Evolutionary conservation across 2,329 filamentous ascomycete genomes (phyloP).

Genomic region (Metarhizium sp.): DNA sequence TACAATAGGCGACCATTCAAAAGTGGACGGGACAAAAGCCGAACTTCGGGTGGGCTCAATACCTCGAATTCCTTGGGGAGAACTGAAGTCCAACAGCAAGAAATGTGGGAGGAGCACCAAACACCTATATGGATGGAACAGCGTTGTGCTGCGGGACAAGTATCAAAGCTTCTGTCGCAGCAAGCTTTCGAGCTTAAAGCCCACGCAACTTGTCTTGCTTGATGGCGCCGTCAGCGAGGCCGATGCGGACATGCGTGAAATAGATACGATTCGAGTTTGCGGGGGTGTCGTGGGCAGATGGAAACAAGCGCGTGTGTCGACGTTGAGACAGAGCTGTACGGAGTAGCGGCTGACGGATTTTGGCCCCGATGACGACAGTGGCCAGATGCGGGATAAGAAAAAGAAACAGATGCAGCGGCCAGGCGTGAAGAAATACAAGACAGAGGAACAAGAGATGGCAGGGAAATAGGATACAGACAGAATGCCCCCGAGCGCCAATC

Average conservation of each 20-base stretch:
- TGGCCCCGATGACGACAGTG: slow-evolving; percentile 1
- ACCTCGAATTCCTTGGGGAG: neutral
- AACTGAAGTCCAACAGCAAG: neutral
- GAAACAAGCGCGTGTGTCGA: neutral
- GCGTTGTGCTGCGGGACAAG: neutral
- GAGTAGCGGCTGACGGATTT: neutral
- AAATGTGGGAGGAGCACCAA: neutral
- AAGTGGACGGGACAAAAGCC: neutral
- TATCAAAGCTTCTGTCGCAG: neutral
- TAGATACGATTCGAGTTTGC: neutral
- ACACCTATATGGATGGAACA: neutral
- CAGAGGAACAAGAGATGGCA: neutral
- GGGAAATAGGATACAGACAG: neutral
- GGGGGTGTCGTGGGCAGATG: neutral
- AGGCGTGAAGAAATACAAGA: neutral
- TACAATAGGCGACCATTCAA: neutral
- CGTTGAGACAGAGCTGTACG: neutral
- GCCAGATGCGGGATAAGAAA: neutral
- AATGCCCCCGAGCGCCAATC: neutral
- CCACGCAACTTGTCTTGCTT: neutral
- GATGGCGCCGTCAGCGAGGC: neutral
- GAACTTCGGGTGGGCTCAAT: neutral
- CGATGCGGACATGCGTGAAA: neutral
- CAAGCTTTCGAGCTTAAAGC: neutral
- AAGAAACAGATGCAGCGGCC: neutral